Evolutionary conservation across 2,329 filamentous ascomycete genomes (phyloP).

Genomic region (Colletotrichum lentis): DNA sequence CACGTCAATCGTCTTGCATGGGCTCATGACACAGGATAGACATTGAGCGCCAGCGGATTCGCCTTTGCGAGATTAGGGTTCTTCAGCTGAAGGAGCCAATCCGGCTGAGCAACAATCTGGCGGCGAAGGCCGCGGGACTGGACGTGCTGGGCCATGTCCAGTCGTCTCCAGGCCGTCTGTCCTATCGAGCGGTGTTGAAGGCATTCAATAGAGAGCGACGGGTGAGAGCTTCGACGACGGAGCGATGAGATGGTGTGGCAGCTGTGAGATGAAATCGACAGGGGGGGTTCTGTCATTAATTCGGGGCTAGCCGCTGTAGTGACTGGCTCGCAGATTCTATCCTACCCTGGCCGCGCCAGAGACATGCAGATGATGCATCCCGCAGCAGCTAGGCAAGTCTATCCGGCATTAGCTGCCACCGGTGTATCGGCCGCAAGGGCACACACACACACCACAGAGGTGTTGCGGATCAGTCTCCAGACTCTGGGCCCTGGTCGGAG

Average conservation of each 20-base stretch:
- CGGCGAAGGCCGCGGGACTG: neutral
- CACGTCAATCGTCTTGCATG: constrained; percentile 32
- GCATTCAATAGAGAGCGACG: constrained; percentile 16
- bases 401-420: constrained; percentile 38
- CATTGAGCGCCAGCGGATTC: constrained; percentile 28
- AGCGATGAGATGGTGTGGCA: constrained; percentile 37
- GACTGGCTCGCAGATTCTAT: constrained; percentile 37
- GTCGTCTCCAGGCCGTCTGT: neutral
- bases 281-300: constrained; percentile 35
- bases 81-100: constrained; percentile 29
- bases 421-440: constrained; percentile 35
- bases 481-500: constrained; percentile 14
- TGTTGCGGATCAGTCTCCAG: constrained; percentile 36
- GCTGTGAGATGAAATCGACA: constrained; percentile 33
- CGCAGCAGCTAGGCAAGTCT: constrained; percentile 38
- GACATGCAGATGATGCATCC: constrained; percentile 38
- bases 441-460: constrained; percentile 10
- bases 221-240: constrained; percentile 21
- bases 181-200: neutral
- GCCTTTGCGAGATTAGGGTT: constrained; percentile 27
- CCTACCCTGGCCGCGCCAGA: constrained; percentile 30
- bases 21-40: constrained; percentile 34
- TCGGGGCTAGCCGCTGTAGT: constrained; percentile 36
- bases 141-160: neutral
- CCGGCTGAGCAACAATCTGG: constrained; percentile 8